These are phyloP conservation scores for Didymella lethalis DNA, from an alignment of 2,329 filamentous ascomycete genomes.

Conservation along the genomic window DNA sequence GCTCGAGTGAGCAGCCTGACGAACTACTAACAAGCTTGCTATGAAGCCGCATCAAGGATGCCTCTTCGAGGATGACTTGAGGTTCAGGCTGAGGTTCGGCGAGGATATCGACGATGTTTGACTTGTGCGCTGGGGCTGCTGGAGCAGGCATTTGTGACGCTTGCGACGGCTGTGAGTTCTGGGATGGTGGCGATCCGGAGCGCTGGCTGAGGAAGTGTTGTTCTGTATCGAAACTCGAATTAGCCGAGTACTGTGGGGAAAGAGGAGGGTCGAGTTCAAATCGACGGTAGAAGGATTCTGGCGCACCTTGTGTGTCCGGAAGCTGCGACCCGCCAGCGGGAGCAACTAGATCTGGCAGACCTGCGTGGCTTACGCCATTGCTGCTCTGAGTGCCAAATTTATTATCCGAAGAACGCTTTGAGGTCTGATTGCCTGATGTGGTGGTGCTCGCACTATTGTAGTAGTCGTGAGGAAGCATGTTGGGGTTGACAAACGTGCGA, in stretches of 20 bases:
- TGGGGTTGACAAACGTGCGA: constrained; percentile 66
- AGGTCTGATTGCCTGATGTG: constrained; percentile 79
- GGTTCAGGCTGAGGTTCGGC: constrained; percentile 48
- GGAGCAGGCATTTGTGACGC: constrained; percentile 47
- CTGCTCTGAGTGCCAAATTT: constrained; percentile 77
- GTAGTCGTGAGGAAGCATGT: constrained; percentile 67
- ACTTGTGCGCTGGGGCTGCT: constrained; percentile 43
- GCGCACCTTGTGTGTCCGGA: constrained; percentile 69
- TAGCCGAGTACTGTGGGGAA: constrained; percentile 25
- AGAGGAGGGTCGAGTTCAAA: constrained; percentile 21
- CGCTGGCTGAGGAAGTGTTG: constrained; percentile 46
- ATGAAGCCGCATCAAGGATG: constrained; percentile 66
- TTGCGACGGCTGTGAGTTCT: constrained; percentile 43
- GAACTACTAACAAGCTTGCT: constrained; percentile 70
- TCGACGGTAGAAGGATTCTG: constrained; percentile 28
- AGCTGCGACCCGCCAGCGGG: constrained; percentile 64
- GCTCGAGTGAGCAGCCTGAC: constrained; percentile 85
- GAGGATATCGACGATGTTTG: constrained; percentile 53
- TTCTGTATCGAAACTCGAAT: constrained; percentile 36
- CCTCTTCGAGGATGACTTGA: constrained; percentile 57
- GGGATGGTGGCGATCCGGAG: constrained; percentile 50
- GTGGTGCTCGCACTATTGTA: constrained; percentile 92
- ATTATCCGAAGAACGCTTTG: constrained; percentile 73
- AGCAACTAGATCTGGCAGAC: constrained; percentile 66
- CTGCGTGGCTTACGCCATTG: constrained; percentile 64